phyloP scores from a whole-genome alignment of 768 basidiomycete genomes.

The Solioccasus polychromus region DNA sequence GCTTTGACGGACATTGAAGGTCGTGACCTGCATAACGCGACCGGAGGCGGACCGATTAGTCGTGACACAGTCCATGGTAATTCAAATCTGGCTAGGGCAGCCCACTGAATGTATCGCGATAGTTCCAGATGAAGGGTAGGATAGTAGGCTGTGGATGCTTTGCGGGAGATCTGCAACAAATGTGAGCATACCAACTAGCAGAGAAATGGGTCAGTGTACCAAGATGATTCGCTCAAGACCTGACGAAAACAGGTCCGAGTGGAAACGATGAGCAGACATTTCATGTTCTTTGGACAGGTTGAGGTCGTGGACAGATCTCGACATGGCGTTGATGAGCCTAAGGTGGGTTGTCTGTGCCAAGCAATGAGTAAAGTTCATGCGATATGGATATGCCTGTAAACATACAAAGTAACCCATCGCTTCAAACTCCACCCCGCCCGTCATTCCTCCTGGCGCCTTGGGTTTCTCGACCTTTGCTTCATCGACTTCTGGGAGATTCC shows the following conservation, averaged over 20 bases:
- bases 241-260: conserved; percentile 83
- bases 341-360: conserved; percentile 76
- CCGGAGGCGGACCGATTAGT: conserved; percentile 76
- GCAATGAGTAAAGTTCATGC: conserved; percentile 8
- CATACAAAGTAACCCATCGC: conserved; percentile 93
- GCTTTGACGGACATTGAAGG: conserved; percentile 13
- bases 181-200: neutral
- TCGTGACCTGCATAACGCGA: conserved; percentile 47
- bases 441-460: conserved; percentile 95
- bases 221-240: conserved; percentile 89
- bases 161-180: conserved; percentile 74
- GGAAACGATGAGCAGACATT: conserved; percentile 78
- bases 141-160: conserved; percentile 93
- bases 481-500: conserved; percentile 82
- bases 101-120: conserved; percentile 76
- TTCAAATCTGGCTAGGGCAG: conserved; percentile 64
- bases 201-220: conserved; percentile 43
- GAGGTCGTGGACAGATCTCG: conserved; percentile 60
- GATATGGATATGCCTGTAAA: conserved; percentile 9
- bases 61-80: conserved; percentile 80
- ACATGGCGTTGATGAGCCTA: conserved; percentile 79
- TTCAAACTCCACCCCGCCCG: conserved; percentile 97
- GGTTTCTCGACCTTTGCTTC: conserved; percentile 84
- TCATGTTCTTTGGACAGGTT: conserved; percentile 66
- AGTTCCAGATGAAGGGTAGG: conserved; percentile 93